Evolutionary conservation across 352 stramenopile species (phyloP).

Genomic region (Peronosclerospora sorghi): DNA sequence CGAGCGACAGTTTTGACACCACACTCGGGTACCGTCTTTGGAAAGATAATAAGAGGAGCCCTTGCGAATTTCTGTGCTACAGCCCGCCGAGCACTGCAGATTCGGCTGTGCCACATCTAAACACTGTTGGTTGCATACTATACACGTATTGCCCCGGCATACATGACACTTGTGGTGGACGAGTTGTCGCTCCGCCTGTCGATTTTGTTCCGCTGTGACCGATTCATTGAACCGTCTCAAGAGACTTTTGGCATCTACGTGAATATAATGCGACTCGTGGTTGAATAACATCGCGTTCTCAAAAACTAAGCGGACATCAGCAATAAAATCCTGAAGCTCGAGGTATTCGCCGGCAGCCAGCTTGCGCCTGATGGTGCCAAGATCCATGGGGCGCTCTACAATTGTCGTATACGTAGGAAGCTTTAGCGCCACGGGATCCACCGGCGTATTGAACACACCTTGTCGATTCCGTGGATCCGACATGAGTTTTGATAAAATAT

Average conservation of each 20-base stretch:
- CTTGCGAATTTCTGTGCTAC: slow-evolving; percentile 66
- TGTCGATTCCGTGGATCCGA: slow-evolving; percentile 53
- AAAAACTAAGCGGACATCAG: slow-evolving; percentile 81
- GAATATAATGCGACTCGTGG: slow-evolving; percentile 56
- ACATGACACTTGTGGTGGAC: slow-evolving; percentile 41
- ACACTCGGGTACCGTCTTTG: slow-evolving; percentile 68
- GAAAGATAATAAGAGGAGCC: slow-evolving; percentile 63
- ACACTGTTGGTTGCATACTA: slow-evolving; percentile 64
- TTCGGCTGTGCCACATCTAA: slow-evolving; percentile 48
- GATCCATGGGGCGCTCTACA: slow-evolving; percentile 84
- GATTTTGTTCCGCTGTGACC: slow-evolving; percentile 32
- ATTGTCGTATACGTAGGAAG: slow-evolving; percentile 62
- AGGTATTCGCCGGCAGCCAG: slow-evolving; percentile 79
- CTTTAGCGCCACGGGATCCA: slow-evolving; percentile 57
- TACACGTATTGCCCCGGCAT: slow-evolving; percentile 60
- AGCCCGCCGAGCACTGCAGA: slow-evolving; percentile 64
- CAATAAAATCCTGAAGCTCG: slow-evolving; percentile 65
- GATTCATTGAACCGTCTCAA: slow-evolving; percentile 55
- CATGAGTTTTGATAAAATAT: slow-evolving; percentile 71
- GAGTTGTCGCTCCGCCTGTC: slow-evolving; percentile 31
- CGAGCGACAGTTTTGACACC: slow-evolving; percentile 62
- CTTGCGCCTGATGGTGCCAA: slow-evolving; percentile 80
- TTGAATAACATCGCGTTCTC: slow-evolving; percentile 88
- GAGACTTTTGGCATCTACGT: slow-evolving; percentile 54
- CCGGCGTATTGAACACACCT: slow-evolving; percentile 63